Base-by-base conservation (phyloP, 2,329 filamentous ascomycete species). In the Epichloe elymi region DNA sequence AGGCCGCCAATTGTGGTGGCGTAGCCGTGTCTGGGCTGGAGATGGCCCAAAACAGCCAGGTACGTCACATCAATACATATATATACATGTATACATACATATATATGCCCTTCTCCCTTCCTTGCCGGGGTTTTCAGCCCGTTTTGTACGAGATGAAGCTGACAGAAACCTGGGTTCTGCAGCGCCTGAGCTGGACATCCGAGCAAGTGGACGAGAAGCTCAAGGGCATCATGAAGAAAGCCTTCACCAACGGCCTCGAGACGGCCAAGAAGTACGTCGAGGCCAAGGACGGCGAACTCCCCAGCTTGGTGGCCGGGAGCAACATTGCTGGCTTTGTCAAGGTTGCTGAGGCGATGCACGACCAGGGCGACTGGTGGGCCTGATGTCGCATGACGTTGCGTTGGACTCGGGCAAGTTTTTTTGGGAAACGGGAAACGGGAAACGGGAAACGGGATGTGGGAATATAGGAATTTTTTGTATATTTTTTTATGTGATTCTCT, bases 291-390 rank as follows among this genome's bases (percentile, higher is more conserved):
- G 88, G 84, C 61, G 86, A 91, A 73, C 82, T 93, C 61, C 93
- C 93, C 59, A 89, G 83, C 59, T 76, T 97, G 65, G 89, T 97
- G 40, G 89, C 88, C 53, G 93, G 93, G 61, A 87, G 84, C 75
- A 97, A 97, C 74, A 95, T 98, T 74, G 93, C 93, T 54, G 93
- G 93, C 53, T 97, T 96, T 75, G 85, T 86, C 72, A 98, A 97
- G 84, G 91, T 97, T 51, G 90, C 85, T 49, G 79, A 82, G 62
- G 91, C 93, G 63, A 97, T 97, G 91, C 80, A 85, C 67, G 88
- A 95, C 70, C 91, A 96, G 73, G 93, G 93, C 63, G 91, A 97
- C 71, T 97, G 90, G 91, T 97, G 78, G 78, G 53, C 44, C 11
- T 46, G 54, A 53, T 53, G 56, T 11, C 17, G 26, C 7, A 11